Percentiles rank a stretch among this genome's conserved stretches.
These are phyloP conservation scores for Eruca vesicaria DNA, from an alignment of 441 rosid species.

Conservation along the genomic window DNA sequence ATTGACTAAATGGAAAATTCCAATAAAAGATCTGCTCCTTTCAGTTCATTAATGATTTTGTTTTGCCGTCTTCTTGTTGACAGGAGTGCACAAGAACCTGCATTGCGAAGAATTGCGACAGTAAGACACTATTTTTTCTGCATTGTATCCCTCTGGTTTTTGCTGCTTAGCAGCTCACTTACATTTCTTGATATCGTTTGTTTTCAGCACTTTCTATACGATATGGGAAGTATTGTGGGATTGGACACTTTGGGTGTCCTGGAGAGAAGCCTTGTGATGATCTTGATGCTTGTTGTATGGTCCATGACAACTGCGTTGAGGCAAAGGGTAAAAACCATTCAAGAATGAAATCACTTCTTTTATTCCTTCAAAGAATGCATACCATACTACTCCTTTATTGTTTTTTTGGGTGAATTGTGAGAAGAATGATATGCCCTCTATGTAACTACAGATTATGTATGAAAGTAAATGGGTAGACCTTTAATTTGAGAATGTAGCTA, in stretches of 20 bases:
- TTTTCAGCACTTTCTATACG: conserved; percentile 54
- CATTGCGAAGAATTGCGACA: conserved; percentile 66
- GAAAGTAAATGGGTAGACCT: not conserved
- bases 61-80: conserved; percentile 12
- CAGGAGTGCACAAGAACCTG: conserved; percentile 68
- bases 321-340: conserved; percentile 48
- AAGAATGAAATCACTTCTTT: not conserved
- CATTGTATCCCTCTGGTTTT: not conserved
- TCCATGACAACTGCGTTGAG: conserved; percentile 82
- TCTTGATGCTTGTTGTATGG: conserved; percentile 87
- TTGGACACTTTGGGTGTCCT: conserved; percentile 85
- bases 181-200: not conserved
- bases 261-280: conserved; percentile 96
- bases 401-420: not conserved
- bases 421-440: not conserved
- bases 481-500: not conserved
- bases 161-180: not conserved
- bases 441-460: not conserved
- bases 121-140: no score
- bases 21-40: not conserved
- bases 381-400: not conserved
- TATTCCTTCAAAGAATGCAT: not conserved
- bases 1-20: not conserved
- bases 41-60: not conserved
- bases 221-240: conserved; percentile 91